Base-by-base conservation (phyloP, 225 moss, liverwort and hornwort genomes). In the Physcomitrellopsis africana region DNA sequence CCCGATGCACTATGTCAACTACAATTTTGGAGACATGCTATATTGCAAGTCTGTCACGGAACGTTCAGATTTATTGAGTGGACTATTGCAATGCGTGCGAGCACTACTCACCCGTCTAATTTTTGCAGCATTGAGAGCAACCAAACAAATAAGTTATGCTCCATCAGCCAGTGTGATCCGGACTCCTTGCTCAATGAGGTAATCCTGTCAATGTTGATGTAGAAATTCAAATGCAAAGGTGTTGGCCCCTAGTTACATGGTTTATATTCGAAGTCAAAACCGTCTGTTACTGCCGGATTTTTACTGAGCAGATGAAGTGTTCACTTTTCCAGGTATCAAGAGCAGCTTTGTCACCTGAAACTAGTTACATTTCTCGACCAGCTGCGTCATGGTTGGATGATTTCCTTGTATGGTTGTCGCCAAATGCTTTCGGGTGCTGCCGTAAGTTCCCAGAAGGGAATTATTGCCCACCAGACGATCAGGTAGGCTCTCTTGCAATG, bases 351-450 rank as follows among this genome's bases (percentile, higher is more conserved):
- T 85, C 82, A 65, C 97, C 97, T 74, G 91, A 92, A 65, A 78
- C 77, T 60, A 93, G 90, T 82, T 99, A 90, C 71, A 94, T 99
- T 81, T 89, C 94, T 75, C 77, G 87, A 76, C 94, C 97, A 51
- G 97, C 97, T 70, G 93, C 97, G 75, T 99, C 97, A 66, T 99
- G 97, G 97, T 86, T 99, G 51, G 97, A 99, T 79, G 97, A 99
- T 81, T 99, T 93, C 54, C 82, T 99, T 49, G 89, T 99, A 47
- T 99, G 95, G 90, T 51, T 99, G 69, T 99, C 97, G 48, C 97
- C 97, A 22, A 94, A 99, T 76, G 97, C 97, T 54, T 99, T 99
- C 70, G 93, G 97, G 59, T 99, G 97, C 79, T 99, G 97, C 77
- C 94, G 97, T 74, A 86, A 75, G 61, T 99, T 99, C 77, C 83